Evolutionary conservation across 2,329 filamentous ascomycete species (phyloP).

Genomic region (Rutstroemia sp.): DNA sequence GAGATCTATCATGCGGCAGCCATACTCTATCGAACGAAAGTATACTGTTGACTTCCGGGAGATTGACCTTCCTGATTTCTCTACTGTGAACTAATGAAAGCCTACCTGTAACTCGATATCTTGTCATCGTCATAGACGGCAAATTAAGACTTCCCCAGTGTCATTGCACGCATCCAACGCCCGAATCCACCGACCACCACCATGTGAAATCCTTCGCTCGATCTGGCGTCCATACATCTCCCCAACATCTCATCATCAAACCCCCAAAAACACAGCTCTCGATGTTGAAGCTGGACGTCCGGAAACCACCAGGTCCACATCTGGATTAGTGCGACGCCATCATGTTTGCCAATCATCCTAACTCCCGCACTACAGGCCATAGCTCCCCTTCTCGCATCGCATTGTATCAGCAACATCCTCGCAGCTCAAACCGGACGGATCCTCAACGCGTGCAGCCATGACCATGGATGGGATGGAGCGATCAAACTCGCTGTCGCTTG

Average conservation of each 20-base stretch:
- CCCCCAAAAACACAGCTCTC: neutral
- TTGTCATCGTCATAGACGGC: no score
- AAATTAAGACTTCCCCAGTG: no score
- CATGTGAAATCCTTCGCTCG: neutral
- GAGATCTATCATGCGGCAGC: no score
- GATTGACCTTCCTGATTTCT: no score
- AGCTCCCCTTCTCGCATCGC: neutral
- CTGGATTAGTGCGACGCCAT: neutral
- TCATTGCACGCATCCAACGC: neutral
- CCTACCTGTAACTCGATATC: neutral
- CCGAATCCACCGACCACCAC: neutral
- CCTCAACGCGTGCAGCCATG: no score
- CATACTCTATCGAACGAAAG: no score
- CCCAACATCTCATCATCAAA: neutral
- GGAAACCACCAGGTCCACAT: neutral
- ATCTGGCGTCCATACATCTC: neutral
- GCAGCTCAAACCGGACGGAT: neutral
- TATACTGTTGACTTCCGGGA: no score
- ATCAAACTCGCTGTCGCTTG: neutral
- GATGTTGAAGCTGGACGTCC: slow-evolving; percentile 6
- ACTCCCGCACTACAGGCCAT: neutral
- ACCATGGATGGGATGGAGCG: no score
- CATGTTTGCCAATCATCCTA: neutral
- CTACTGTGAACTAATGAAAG: neutral
- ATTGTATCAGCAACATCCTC: neutral